Evolutionary conservation across 2,329 filamentous ascomycete genomes (phyloP).

Genomic region (Fragosphaeria purpurea): DNA sequence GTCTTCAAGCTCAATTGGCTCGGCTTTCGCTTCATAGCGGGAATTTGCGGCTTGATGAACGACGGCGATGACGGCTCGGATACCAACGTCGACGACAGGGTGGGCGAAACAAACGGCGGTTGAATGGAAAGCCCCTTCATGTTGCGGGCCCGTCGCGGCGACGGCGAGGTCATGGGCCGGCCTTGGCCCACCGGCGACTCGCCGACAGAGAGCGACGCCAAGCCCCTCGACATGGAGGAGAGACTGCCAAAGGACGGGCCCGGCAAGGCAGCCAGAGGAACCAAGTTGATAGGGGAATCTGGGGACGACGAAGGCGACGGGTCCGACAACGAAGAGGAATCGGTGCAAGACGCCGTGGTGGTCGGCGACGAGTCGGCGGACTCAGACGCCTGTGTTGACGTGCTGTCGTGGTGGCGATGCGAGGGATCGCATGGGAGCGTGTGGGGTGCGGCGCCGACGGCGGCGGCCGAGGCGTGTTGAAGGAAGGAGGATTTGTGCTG

Average conservation of each 20-base stretch:
- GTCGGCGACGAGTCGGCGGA: slow-evolving; percentile 93
- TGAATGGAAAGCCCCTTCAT: slow-evolving; percentile 79
- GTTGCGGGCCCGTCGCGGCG: slow-evolving; percentile 64
- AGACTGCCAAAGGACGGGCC: slow-evolving; percentile 45
- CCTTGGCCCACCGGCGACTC: slow-evolving; percentile 22
- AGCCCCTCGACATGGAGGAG: slow-evolving; percentile 29
- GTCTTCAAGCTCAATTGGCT: slow-evolving; percentile 73
- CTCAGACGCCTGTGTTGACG: slow-evolving; percentile 67
- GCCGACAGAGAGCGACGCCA: slow-evolving; percentile 31
- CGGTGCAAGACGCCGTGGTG: slow-evolving; percentile 84
- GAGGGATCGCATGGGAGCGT: slow-evolving; percentile 35
- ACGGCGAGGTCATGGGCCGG: slow-evolving; percentile 57
- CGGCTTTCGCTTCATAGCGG: slow-evolving; percentile 61
- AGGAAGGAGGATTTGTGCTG: slow-evolving; percentile 24
- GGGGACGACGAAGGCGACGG: slow-evolving; percentile 87
- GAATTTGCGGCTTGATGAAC: slow-evolving; percentile 72
- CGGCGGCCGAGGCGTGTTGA: neutral
- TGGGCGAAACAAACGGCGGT: slow-evolving; percentile 40
- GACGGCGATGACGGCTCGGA: slow-evolving; percentile 63
- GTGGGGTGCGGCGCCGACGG: neutral
- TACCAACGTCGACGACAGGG: slow-evolving; percentile 36
- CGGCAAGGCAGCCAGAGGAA: slow-evolving; percentile 60
- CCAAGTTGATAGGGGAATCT: slow-evolving; percentile 71
- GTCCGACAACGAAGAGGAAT: slow-evolving; percentile 82
- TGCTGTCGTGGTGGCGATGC: slow-evolving; percentile 66